Evolutionary conservation across 2,329 filamentous ascomycete genomes (phyloP).

Genomic region (Aspergillus sp.): DNA sequence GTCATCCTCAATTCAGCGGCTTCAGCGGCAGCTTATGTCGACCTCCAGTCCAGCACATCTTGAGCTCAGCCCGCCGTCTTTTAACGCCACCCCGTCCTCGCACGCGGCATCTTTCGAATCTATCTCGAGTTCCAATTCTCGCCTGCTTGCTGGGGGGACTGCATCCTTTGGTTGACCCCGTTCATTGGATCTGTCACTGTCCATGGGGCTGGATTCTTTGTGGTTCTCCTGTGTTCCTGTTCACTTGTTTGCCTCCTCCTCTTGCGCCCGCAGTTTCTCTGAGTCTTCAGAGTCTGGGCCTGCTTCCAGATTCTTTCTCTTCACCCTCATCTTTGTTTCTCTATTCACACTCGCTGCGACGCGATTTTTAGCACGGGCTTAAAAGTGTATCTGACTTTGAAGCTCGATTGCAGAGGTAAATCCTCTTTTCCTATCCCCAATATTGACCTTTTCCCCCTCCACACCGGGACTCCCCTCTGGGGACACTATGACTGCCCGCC

Average conservation of each 20-base stretch:
- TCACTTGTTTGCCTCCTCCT: slow-evolving; percentile 1
- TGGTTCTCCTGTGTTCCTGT: slow-evolving; percentile 9
- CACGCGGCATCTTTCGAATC: neutral
- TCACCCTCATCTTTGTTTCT: neutral
- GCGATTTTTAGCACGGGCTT: neutral
- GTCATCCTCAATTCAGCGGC: slow-evolving; percentile 14
- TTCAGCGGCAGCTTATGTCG: slow-evolving; percentile 22
- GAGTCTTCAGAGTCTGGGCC: neutral
- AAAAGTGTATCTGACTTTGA: neutral
- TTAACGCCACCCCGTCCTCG: slow-evolving; percentile 16
- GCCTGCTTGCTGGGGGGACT: neutral
- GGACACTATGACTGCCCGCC: neutral
- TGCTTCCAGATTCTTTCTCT: neutral
- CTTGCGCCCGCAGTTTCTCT: neutral
- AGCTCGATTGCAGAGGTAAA: neutral
- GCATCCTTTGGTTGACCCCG: neutral
- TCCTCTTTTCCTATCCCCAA: neutral
- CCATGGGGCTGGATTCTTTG: slow-evolving; percentile 1
- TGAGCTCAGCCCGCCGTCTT: slow-evolving; percentile 12
- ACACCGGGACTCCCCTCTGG: too few species aligned
- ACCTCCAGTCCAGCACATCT: neutral
- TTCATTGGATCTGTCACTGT: neutral
- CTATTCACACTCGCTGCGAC: neutral
- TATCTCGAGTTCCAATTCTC: neutral
- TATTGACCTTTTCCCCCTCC: neutral